These are phyloP conservation scores for Nasturtium officinale DNA, from an alignment of 345 rosid species.

Conservation along the genomic window DNA sequence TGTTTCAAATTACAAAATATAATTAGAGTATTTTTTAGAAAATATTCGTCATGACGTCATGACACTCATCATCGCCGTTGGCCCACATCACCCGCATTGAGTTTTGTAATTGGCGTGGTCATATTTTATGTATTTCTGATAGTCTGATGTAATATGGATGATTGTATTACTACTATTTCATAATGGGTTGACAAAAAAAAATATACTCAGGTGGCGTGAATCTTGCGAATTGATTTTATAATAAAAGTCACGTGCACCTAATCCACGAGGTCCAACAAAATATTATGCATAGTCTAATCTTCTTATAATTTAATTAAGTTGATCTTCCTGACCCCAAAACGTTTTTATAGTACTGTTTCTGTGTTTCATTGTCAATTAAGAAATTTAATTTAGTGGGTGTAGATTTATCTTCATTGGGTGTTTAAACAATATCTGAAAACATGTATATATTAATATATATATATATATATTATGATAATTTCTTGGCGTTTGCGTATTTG, in stretches of 20 bases:
- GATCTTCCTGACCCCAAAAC: constrained; percentile 4
- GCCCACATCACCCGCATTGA: constrained; percentile 12
- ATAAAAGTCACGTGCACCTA: constrained; percentile 43
- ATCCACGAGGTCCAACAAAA: constrained; percentile 33
- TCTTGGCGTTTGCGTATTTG: not conserved
- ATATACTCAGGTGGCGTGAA: constrained; percentile 32
- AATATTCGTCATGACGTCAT: not conserved
- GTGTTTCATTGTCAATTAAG: not conserved
- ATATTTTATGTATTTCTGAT: not conserved
- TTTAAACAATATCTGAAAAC: not conserved
- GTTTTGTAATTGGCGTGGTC: constrained; percentile 22
- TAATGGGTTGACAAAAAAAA: constrained; percentile 28
- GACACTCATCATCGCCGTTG: constrained; percentile 20
- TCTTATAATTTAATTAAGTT: not conserved
- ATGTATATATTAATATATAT: too few species aligned
- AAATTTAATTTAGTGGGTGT: not conserved
- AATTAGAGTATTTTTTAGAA: too few species aligned
- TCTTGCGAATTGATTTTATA: constrained; percentile 28
- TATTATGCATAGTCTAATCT: constrained; percentile 22
- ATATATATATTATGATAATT: not conserved
- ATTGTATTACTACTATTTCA: constrained; percentile 26
- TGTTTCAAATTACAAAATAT: too few species aligned
- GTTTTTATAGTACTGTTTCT: not conserved
- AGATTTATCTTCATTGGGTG: not conserved
- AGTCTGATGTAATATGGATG: constrained; percentile 2